phyloP scores from a whole-genome alignment of 225 moss, liverwort and hornwort genomes.

The Bryum argenteum region DNA sequence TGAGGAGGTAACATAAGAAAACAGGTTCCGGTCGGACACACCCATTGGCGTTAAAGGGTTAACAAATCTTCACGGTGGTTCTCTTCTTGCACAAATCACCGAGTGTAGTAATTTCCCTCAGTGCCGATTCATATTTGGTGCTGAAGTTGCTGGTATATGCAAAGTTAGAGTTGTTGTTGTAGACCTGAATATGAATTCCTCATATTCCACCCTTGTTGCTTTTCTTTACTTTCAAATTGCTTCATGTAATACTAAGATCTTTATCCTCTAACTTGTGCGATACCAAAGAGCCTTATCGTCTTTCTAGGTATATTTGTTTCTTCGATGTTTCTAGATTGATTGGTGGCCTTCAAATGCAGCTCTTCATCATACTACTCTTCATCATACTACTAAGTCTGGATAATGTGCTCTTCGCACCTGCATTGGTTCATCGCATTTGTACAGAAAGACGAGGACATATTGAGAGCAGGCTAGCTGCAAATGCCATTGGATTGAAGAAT shows the following conservation, averaged over 20 bases:
- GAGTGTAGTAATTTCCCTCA: constrained; percentile 46
- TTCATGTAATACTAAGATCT: constrained; percentile 15
- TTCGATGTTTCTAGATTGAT: constrained; percentile 17
- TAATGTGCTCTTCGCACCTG: constrained; percentile 31
- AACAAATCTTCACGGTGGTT: constrained; percentile 33
- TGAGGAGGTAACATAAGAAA: too few species aligned
- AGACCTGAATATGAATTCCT: constrained; percentile 1
- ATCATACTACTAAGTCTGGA: constrained; percentile 48
- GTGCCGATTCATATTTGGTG: neutral
- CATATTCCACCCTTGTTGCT: neutral
- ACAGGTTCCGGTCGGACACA: too few species aligned
- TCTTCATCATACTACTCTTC: constrained; percentile 29
- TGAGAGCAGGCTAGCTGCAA: constrained; percentile 29
- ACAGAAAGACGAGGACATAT: constrained; percentile 41
- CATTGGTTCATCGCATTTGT: constrained; percentile 39
- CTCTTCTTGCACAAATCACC: constrained; percentile 39
- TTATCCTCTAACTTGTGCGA: neutral
- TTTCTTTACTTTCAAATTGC: constrained; percentile 2
- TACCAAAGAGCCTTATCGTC: neutral
- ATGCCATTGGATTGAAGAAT: constrained; percentile 8
- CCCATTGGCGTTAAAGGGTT: too few species aligned
- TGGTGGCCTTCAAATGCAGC: constrained; percentile 35
- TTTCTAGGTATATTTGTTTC: constrained; percentile 1
- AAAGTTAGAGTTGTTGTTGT: constrained; percentile 13
- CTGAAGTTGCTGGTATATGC: constrained; percentile 14